Evolutionary conservation across 352 stramenopile species (phyloP).

Genomic region (Pythium brachiatum): DNA sequence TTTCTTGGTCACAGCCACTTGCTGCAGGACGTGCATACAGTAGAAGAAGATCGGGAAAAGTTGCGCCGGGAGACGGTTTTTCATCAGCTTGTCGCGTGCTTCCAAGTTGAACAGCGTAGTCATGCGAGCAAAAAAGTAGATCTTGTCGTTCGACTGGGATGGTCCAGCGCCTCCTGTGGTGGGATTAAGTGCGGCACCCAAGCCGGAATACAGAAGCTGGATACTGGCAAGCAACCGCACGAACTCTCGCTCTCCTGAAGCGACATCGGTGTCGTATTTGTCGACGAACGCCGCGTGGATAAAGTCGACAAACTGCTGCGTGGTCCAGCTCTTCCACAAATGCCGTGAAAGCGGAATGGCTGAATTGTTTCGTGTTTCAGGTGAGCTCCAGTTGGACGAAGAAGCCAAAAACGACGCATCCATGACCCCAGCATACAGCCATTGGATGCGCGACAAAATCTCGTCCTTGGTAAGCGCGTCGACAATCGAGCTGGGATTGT

Average conservation of each 20-base stretch:
- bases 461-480: slow-evolving; percentile 31
- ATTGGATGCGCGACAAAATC: slow-evolving; percentile 34
- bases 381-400: not conserved
- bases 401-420: slow-evolving; percentile 10
- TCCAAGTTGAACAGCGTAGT: slow-evolving; percentile 24
- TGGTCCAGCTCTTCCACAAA: slow-evolving; percentile 24
- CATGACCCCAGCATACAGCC: slow-evolving; percentile 28
- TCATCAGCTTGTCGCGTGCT: slow-evolving; percentile 11
- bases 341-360: slow-evolving; percentile 8
- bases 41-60: slow-evolving; percentile 36
- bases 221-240: slow-evolving; percentile 40
- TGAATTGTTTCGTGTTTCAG: not conserved
- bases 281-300: slow-evolving; percentile 35
- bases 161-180: not conserved
- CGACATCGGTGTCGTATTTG: slow-evolving; percentile 22
- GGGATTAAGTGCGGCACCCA: not conserved
- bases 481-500: slow-evolving; percentile 22
- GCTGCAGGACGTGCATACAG: slow-evolving; percentile 37
- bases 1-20: slow-evolving; percentile 33
- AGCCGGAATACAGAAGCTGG: slow-evolving; percentile 29
- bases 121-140: slow-evolving; percentile 33
- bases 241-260: slow-evolving; percentile 30
- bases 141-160: slow-evolving; percentile 11
- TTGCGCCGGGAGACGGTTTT: slow-evolving; percentile 15
- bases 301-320: slow-evolving; percentile 32